A percentile compares a stretch with the other conserved stretches of the same genome.
phyloP scores from a whole-genome alignment of 2,329 filamentous ascomycete genomes.

The Seiridium unicorne region DNA sequence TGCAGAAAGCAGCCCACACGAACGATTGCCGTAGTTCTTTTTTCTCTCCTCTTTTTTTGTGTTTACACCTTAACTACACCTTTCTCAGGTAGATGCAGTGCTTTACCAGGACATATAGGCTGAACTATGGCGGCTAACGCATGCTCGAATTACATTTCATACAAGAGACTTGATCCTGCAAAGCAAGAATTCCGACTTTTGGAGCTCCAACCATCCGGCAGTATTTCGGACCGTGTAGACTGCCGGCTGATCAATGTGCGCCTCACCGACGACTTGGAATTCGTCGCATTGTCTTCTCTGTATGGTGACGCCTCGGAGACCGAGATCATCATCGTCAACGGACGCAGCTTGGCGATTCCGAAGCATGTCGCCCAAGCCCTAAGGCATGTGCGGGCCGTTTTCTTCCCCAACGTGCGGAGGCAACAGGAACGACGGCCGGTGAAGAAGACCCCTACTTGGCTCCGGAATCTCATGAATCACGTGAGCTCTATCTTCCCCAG shows the following conservation, averaged over 20 bases:
- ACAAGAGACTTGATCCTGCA: slow-evolving; percentile 5
- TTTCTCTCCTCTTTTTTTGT: not conserved
- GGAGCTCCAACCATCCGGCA: slow-evolving; percentile 5
- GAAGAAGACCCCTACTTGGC: not conserved
- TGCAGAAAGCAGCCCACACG: not conserved
- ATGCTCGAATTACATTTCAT: not conserved
- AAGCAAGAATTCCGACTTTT: slow-evolving; percentile 10
- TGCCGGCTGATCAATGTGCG: slow-evolving; percentile 5
- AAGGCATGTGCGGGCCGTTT: not conserved
- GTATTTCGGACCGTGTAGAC: slow-evolving; percentile 1
- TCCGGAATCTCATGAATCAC: slow-evolving; percentile 2
- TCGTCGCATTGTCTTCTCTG: slow-evolving; percentile 9
- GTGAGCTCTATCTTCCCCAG: slow-evolving; percentile 7
- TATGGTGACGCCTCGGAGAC: slow-evolving; percentile 1
- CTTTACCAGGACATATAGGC: not conserved
- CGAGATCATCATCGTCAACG: slow-evolving; percentile 7
- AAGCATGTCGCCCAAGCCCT: slow-evolving; percentile 8
- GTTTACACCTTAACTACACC: not conserved
- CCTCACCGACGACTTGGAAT: slow-evolving; percentile 9
- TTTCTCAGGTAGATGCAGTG: not conserved
- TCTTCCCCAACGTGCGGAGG: not conserved
- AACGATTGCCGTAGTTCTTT: not conserved
- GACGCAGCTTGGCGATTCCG: not conserved
- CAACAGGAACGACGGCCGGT: not conserved
- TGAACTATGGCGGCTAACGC: not conserved